Conservation (phyloP, 139 green algal species). For the Chlamydomonas sp. region DNA sequence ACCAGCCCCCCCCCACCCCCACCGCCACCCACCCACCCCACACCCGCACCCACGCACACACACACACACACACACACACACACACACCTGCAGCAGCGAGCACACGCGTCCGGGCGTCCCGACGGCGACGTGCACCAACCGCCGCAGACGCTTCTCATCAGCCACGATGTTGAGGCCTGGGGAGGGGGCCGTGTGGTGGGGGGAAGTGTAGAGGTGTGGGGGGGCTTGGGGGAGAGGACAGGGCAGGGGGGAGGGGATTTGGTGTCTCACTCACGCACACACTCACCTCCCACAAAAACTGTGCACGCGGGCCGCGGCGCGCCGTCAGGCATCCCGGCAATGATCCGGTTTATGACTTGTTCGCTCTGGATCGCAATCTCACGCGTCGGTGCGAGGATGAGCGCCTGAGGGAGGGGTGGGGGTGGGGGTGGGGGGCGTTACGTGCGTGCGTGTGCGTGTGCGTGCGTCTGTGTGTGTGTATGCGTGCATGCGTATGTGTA, state of each 20-base stretch:
- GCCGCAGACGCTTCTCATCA: constrained; percentile 51
- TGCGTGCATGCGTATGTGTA: constrained; percentile 2
- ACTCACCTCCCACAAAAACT: constrained; percentile 62
- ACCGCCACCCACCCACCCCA: too few species aligned
- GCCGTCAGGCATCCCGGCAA: constrained; percentile 28
- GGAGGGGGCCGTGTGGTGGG: too few species aligned
- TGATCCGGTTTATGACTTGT: constrained; percentile 35
- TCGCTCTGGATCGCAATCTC: constrained; percentile 75
- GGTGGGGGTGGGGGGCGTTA: too few species aligned
- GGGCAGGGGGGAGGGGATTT: too few species aligned
- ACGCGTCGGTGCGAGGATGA: constrained; percentile 71
- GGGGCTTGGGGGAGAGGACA: too few species aligned
- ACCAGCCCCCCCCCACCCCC: too few species aligned
- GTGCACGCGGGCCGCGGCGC: constrained; percentile 19
- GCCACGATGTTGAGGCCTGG: constrained; percentile 51
- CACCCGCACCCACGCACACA: too few species aligned
- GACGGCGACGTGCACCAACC: constrained; percentile 24
- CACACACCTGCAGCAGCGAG: constrained; percentile 50
- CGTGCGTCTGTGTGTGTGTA: neutral
- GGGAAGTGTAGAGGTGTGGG: too few species aligned
- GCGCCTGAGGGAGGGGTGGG: constrained; percentile 42
- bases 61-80: too few species aligned
- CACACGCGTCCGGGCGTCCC: constrained; percentile 54
- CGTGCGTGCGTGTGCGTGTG: neutral
- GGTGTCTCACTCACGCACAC: too few species aligned